Evolutionary conservation across 768 basidiomycete genomes (phyloP).

Genomic region (Astraeus odoratus): DNA sequence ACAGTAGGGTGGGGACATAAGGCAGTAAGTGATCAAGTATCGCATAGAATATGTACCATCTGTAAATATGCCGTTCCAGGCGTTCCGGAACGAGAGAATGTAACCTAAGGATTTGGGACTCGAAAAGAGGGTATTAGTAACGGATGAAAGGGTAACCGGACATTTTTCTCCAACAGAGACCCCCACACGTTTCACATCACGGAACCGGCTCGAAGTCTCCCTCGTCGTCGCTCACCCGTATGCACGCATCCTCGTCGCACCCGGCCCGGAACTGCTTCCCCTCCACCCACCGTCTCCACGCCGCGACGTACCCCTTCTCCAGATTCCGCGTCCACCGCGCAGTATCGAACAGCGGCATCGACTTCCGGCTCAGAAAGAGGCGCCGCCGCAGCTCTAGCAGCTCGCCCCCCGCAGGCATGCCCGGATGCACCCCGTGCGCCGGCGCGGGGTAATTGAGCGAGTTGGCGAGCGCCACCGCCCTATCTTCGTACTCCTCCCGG

Average conservation of each 20-base stretch:
- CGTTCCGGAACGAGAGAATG: no score
- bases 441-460: constrained; percentile 17
- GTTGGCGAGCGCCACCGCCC: constrained; percentile 36
- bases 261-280: constrained; percentile 30
- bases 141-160: no score
- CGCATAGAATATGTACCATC: no score
- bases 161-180: no score
- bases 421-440: no score
- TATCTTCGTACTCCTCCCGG: constrained; percentile 38
- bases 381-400: constrained; percentile 34
- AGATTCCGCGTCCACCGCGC: constrained; percentile 39
- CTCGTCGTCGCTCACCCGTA: constrained; percentile 27
- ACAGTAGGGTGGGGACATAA: no score
- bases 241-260: constrained; percentile 26
- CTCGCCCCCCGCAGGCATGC: constrained; percentile 22
- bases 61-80: no score
- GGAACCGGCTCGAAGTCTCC: background rate
- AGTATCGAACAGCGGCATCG: constrained; percentile 44
- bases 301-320: constrained; percentile 36
- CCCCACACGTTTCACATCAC: no score
- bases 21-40: no score
- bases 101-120: no score
- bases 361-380: constrained; percentile 35
- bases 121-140: no score
- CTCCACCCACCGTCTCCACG: constrained; percentile 44